These are phyloP conservation scores for Salix purpurea DNA, from an alignment of 345 rosid species.

Conservation along the genomic window DNA sequence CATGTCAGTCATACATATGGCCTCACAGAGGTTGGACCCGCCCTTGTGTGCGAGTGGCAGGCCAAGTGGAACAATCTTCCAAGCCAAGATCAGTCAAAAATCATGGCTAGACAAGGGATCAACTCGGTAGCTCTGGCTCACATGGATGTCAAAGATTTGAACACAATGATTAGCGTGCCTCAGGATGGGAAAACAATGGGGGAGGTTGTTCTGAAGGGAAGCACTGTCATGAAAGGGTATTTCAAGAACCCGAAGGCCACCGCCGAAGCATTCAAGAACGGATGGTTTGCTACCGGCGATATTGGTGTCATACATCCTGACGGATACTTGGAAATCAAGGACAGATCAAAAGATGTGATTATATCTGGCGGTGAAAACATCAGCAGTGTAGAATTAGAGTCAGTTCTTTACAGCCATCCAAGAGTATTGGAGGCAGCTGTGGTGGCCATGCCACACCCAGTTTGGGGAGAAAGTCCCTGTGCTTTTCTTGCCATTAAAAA, in stretches of 20 bases:
- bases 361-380: conserved; percentile 50
- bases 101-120: conserved; percentile 61
- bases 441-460: conserved; percentile 42
- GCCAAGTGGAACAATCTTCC: conserved; percentile 54
- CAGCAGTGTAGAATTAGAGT: conserved; percentile 44
- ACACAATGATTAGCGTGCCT: conserved; percentile 54
- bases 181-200: conserved; percentile 60
- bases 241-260: conserved; percentile 51
- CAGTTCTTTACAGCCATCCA: conserved; percentile 37
- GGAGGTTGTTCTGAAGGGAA: conserved; percentile 64
- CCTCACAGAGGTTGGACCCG: conserved; percentile 70
- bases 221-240: conserved; percentile 78
- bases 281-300: conserved; percentile 46
- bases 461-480: conserved; percentile 48
- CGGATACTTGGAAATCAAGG: conserved; percentile 47
- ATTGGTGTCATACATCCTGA: conserved; percentile 47
- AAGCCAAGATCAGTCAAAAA: conserved; percentile 22
- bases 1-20: conserved; percentile 69
- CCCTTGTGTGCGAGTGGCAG: conserved; percentile 73
- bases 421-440: conserved; percentile 43
- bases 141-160: conserved; percentile 53
- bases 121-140: conserved; percentile 55
- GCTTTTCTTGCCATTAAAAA: conserved; percentile 30
- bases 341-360: conserved; percentile 44
- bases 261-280: conserved; percentile 39